These are phyloP conservation scores for Fusarium globosum DNA, from an alignment of 2,329 filamentous ascomycete genomes.

Conservation along the genomic window DNA sequence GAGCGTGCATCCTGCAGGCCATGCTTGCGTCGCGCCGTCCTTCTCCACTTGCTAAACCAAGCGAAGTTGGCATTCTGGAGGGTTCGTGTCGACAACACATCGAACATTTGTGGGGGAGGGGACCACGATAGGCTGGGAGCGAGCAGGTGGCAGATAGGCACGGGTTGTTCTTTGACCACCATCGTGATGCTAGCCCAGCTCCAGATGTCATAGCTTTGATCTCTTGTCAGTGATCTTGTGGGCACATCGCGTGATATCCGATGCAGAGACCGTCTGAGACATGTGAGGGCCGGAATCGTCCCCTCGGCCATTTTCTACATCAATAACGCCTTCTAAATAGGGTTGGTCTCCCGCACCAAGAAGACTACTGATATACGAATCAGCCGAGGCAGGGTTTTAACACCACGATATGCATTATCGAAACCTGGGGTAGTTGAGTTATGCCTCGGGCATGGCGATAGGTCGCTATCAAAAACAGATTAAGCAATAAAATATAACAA, in stretches of 20 bases:
- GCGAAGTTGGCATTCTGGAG: constrained; percentile 31
- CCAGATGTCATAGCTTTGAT: constrained; percentile 17
- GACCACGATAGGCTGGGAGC: constrained; percentile 14
- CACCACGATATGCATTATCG: neutral
- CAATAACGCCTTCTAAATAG: constrained; percentile 14
- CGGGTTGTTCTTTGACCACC: constrained; percentile 6
- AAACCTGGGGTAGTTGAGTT: neutral
- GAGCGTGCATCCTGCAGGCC: constrained; percentile 44
- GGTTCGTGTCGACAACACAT: constrained; percentile 38
- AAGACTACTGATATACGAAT: neutral
- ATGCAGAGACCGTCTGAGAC: constrained; percentile 10
- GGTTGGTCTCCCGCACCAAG: neutral
- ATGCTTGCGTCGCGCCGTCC: constrained; percentile 39
- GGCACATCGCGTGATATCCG: constrained; percentile 28
- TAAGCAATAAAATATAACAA: neutral
- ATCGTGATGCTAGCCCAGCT: constrained; percentile 14
- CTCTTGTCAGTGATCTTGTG: constrained; percentile 23
- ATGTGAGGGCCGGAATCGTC: constrained; percentile 19
- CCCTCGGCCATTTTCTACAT: neutral
- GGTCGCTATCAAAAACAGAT: neutral
- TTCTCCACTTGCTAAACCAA: constrained; percentile 30
- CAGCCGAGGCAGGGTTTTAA: constrained; percentile 2
- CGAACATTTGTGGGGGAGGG: constrained; percentile 36
- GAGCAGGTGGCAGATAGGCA: constrained; percentile 11
- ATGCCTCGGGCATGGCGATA: neutral